phyloP scores from a whole-genome alignment of 805 yeast species.

The Saccharomyces jurei region DNA sequence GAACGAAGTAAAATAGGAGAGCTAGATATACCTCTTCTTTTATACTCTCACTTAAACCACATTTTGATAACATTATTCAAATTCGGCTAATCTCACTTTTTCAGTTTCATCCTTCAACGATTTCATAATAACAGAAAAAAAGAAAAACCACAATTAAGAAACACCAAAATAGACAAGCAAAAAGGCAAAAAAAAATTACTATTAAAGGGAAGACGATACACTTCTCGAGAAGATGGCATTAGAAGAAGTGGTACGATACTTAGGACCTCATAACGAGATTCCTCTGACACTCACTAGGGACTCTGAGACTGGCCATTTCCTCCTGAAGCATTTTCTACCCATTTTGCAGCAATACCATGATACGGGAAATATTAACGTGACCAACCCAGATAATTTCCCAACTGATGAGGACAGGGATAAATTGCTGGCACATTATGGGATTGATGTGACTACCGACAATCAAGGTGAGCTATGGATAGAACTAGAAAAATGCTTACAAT shows the following conservation, averaged over 20 bases:
- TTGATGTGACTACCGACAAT: conserved; percentile 22
- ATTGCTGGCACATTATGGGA: conserved; percentile 19
- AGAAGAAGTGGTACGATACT: conserved; percentile 11
- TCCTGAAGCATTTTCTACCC: conserved; percentile 19
- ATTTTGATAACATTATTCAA: neutral
- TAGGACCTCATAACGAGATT: conserved; percentile 7
- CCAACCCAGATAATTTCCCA: neutral
- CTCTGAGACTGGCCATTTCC: conserved; percentile 19
- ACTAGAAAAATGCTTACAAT: conserved; percentile 18
- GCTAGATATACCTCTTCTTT: neutral
- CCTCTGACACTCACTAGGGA: conserved; percentile 17
- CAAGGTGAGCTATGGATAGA: conserved; percentile 27
- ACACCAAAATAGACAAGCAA: neutral
- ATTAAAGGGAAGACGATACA: neutral
- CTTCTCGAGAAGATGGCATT: conserved; percentile 9
- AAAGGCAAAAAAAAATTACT: neutral
- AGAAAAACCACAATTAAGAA: neutral
- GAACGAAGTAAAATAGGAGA: neutral
- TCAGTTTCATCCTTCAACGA: neutral
- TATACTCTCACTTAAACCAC: neutral
- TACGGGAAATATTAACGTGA: neutral
- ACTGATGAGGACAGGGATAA: conserved; percentile 9
- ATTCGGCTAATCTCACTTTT: neutral
- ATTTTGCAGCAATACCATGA: conserved; percentile 11
- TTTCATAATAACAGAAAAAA: neutral